Conservation (phyloP, 2,329 filamentous ascomycete genomes). For the Nannizzia gypsea region DNA sequence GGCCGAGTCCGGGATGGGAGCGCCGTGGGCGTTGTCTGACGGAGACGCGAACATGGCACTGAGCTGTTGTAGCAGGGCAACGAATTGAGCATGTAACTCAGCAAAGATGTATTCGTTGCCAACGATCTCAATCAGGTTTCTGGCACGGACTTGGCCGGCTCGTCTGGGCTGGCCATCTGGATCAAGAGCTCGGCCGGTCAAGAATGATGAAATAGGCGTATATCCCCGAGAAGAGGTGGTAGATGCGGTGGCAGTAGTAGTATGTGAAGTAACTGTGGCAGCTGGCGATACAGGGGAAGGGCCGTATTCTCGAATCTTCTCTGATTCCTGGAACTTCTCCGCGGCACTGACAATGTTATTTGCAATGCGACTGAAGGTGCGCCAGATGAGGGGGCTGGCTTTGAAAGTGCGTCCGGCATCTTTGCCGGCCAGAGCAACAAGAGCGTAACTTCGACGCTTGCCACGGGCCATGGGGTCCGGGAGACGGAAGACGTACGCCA, state of each 20-base stretch:
- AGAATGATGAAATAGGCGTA: conserved; percentile 46
- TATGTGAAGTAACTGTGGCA: too few species aligned
- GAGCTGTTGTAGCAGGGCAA: conserved; percentile 38
- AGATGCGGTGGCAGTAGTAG: neutral
- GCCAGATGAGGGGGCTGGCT: conserved; percentile 39
- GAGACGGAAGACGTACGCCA: conserved; percentile 48
- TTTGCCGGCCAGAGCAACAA: conserved; percentile 45
- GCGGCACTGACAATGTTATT: conserved; percentile 39
- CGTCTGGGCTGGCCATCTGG: conserved; percentile 45
- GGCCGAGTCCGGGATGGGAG: conserved; percentile 18
- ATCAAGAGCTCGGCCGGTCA: conserved; percentile 45
- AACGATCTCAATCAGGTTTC: conserved; percentile 47
- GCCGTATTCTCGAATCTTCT: conserved; percentile 32
- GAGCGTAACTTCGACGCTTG: conserved; percentile 44
- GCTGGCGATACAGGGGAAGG: conserved; percentile 6
- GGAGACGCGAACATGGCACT: conserved; percentile 36
- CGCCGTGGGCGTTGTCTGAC: conserved; percentile 22
- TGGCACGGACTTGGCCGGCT: conserved; percentile 42
- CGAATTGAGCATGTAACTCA: conserved; percentile 45
- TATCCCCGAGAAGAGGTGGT: conserved; percentile 29
- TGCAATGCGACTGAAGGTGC: conserved; percentile 44
- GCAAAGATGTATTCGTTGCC: conserved; percentile 49
- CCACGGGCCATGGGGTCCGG: conserved; percentile 48
- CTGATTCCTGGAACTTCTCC: conserved; percentile 34
- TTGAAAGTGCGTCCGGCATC: conserved; percentile 38